These are phyloP conservation scores for Ceratocystis huliohia DNA, from an alignment of 2,329 filamentous ascomycete species.

Conservation along the genomic window DNA sequence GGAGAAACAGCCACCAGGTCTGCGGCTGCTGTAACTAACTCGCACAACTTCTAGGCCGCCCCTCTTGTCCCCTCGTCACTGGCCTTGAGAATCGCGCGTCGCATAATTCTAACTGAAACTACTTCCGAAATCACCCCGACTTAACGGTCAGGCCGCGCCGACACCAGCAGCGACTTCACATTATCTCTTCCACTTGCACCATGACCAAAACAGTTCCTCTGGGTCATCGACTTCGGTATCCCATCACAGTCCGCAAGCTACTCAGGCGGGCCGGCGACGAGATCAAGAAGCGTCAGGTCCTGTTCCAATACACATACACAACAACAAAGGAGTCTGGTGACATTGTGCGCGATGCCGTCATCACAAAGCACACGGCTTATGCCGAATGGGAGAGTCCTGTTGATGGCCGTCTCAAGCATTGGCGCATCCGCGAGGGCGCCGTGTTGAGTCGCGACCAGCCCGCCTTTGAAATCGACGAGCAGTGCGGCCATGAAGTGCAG, in stretches of 20 bases:
- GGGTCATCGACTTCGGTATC: conserved; percentile 65
- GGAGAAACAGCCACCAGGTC: too few relatives aligned
- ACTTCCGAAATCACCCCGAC: too few relatives aligned
- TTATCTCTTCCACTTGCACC: not conserved
- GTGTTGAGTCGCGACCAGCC: conserved; percentile 46
- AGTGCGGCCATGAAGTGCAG: conserved; percentile 81
- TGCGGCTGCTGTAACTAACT: too few relatives aligned
- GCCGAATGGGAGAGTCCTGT: conserved; percentile 71
- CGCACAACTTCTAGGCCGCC: too few relatives aligned
- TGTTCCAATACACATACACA: conserved; percentile 80
- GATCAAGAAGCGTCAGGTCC: conserved; percentile 60
- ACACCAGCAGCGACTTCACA: too few relatives aligned
- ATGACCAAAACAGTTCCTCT: conserved; percentile 40
- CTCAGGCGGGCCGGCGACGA: conserved; percentile 62
- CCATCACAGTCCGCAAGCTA: conserved; percentile 80
- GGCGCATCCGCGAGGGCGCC: conserved; percentile 59
- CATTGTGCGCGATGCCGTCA: conserved; percentile 43
- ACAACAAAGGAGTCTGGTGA: conserved; percentile 68
- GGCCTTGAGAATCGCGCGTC: too few relatives aligned
- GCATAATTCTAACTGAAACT: too few relatives aligned
- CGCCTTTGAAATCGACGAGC: conserved; percentile 71
- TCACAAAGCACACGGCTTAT: conserved; percentile 55
- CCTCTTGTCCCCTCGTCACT: too few relatives aligned
- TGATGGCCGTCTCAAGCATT: conserved; percentile 65
- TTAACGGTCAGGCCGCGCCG: too few relatives aligned